phyloP scores from a whole-genome alignment of 2,329 filamentous ascomycete species.

The Pseudocercospora ulei region DNA sequence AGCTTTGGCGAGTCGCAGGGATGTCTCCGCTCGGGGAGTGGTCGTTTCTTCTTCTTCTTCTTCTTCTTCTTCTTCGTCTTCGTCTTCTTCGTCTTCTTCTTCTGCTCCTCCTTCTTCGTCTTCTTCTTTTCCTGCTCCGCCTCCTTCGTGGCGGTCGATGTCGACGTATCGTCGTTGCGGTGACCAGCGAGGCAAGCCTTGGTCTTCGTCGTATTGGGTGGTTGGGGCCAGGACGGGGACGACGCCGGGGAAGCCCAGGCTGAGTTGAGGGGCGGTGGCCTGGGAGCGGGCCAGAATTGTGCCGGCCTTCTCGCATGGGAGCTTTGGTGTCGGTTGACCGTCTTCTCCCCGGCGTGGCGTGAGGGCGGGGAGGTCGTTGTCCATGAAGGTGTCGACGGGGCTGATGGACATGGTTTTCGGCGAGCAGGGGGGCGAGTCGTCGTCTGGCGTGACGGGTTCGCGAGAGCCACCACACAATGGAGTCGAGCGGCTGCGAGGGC shows the following conservation, averaged over 20 bases:
- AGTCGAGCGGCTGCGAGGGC: too few species aligned
- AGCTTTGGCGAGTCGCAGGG: conserved; percentile 13
- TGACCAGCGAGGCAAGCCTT: conserved; percentile 15
- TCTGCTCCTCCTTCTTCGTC: not conserved
- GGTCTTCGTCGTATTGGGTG: conserved; percentile 10
- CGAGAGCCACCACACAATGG: too few species aligned
- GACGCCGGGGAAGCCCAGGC: conserved; percentile 17
- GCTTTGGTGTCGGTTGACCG: conserved; percentile 3
- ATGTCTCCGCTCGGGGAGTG: conserved; percentile 8
- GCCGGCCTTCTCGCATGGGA: conserved; percentile 32
- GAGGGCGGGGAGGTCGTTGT: too few species aligned
- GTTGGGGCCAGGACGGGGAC: conserved; percentile 26
- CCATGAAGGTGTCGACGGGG: too few species aligned
- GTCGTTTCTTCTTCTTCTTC: conserved; percentile 4
- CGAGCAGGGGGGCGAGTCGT: conserved; percentile 35
- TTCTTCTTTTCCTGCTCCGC: not conserved
- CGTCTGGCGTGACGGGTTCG: conserved; percentile 4
- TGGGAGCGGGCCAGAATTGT: conserved; percentile 25
- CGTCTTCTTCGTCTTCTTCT: not conserved
- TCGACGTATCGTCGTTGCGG: conserved; percentile 7
- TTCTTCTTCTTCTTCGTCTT: not conserved
- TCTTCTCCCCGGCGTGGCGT: conserved; percentile 17
- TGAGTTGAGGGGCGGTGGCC: conserved; percentile 11
- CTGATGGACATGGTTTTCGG: conserved; percentile 32
- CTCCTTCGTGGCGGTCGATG: conserved; percentile 7